Base-by-base conservation (phyloP, 2,329 filamentous ascomycete genomes). In the Huntiella savannae region DNA sequence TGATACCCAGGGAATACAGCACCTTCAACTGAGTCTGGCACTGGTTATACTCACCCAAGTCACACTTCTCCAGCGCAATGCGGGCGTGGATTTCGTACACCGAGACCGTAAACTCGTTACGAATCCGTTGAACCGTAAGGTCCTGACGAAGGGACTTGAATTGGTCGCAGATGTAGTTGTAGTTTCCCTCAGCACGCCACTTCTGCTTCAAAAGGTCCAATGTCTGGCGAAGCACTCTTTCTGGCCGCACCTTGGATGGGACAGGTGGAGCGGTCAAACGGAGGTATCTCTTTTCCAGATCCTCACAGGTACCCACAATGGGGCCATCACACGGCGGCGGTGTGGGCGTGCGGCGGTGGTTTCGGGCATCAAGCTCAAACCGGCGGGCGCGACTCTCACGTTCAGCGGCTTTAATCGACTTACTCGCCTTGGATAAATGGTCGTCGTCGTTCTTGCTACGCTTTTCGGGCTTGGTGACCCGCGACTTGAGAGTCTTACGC, bases 41-140 rank as follows among this genome's bases (percentile, higher is more conserved):
- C 73, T 98, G 91, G 70, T 98, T 98, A 91, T 98, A 98, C 91
- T 98, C 91, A 98, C 91, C 88, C 69, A 96, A 76, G 70, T 98
- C 91, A 66, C 83, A 86, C 73, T 92, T 95, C 65, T 98, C 88
- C 63, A 98, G 71, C 54, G 91, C 91, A 65, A 98, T 96, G 51
- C 91, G 80, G 53, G 88, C 91, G 65, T 98, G 91, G 51, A 88
- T 92, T 66, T 98, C 91, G 64, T 98, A 98, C 41, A 95, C 91
- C 52, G 75, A 81, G 53, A 96, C 87, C 19, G 91, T 96, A 60
- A 98, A 96, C 45, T 92, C 83, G 63, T 86, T 94, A 65, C 85
- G 87, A 66, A 98, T 86, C 58, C 84, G 88, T 64, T 98, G 91
- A 47, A 98, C 91, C 35, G 91, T 98, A 60, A 98, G 72, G 67